Evolutionary conservation across 1,284 basidiomycete species (phyloP), one percentile per base, ranked within the genome.

Genomic region (Austropuccinia psidii): DNA sequence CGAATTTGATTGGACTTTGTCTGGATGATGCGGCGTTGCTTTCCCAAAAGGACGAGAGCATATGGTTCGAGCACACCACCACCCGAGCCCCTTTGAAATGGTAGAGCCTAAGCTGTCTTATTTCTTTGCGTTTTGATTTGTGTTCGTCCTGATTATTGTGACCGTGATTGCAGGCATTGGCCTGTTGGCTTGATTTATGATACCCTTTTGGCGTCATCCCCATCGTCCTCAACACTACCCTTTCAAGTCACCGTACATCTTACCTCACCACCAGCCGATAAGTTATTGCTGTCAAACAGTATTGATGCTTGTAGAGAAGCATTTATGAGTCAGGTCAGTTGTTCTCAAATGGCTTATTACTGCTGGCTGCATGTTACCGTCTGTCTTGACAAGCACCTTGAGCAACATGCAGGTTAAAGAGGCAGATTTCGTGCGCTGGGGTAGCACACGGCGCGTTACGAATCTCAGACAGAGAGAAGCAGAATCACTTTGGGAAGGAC

Each of bases 371-470:
- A n/a, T n/a, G n/a, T n/a, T n/a, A n/a, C n/a, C n/a, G n/a, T n/a
- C n/a, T n/a, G n/a, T n/a, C n/a, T n/a, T n/a, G n/a, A n/a, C n/a
- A n/a, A n/a, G n/a, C n/a, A n/a, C n/a, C 7, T 41, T 13, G 31
- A 3, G 31, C 13, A 37, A 21, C 29, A 8, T 27, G 11, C 41
- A 43, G 49, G 27, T 41, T 21, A 70, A 77, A 75, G 93, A 97
- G 81, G 92, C 91, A 0, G 93, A 97, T 80, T 95, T 94, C 79
- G 87, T 95, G 67, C 84, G 93, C 66, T 96, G 92, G 91, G 91
- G 94, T 1, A 95, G 89, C 82, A 93, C 91, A 21, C 90, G 91
- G 80, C 86, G 91, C 37, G 92, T 96, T 82, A 95, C 92, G 0
- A 87, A 89, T 19, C 83, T 97, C 54, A 83, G 92, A 70, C 90